phyloP scores from a whole-genome alignment of 1,284 basidiomycete genomes.

The Cystobasidium pallidum region DNA sequence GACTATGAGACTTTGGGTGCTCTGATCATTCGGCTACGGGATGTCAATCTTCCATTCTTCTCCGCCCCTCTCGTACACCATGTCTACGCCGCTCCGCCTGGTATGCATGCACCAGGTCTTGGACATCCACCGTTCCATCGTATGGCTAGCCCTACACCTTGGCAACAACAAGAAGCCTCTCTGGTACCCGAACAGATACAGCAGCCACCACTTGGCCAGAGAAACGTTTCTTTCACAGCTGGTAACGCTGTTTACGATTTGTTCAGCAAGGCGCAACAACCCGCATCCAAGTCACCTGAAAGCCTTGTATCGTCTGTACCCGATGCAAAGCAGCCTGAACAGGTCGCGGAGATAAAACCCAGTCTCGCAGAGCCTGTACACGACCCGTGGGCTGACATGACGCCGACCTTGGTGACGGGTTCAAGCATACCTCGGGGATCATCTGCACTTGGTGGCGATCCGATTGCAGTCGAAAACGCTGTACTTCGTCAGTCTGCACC shows the following conservation, averaged over 20 bases:
- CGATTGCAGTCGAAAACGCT: constrained; percentile 4
- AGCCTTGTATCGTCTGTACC: not conserved
- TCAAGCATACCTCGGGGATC: constrained; percentile 11
- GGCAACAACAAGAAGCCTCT: constrained; percentile 20
- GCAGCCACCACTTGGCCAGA: not conserved
- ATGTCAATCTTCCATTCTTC: constrained; percentile 56
- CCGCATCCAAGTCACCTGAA: constrained; percentile 7
- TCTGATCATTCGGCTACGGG: constrained; percentile 54
- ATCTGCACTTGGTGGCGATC: constrained; percentile 24
- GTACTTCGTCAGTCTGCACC: constrained; percentile 4
- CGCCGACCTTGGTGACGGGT: not conserved
- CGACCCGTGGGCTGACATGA: constrained; percentile 43
- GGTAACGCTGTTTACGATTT: constrained; percentile 22
- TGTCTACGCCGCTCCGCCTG: constrained; percentile 23
- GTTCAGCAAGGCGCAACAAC: constrained; percentile 16
- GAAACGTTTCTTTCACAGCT: constrained; percentile 9
- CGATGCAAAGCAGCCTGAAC: not conserved
- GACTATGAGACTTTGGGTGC: constrained; percentile 57
- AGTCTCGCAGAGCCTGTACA: constrained; percentile 3
- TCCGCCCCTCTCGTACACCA: constrained; percentile 44
- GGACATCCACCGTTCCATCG: constrained; percentile 32
- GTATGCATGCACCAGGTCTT: constrained; percentile 28
- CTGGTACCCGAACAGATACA: not conserved
- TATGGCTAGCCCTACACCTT: constrained; percentile 27
- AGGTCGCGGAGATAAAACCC: not conserved